Conservation (phyloP, 805 yeast species). For the Yueomyces sp. region DNA sequence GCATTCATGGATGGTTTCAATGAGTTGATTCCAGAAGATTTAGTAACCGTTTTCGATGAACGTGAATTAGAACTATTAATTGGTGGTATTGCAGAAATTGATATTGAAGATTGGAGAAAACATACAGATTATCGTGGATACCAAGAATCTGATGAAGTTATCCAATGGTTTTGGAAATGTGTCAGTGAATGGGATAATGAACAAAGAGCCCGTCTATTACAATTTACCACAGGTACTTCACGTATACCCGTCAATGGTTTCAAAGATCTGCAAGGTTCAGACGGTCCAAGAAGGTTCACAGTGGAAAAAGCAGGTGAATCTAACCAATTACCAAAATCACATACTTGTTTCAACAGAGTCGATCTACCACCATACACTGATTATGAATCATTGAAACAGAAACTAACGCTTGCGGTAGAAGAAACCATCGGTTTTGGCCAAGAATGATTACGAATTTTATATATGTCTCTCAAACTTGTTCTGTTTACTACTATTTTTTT, state of each 20-base stretch:
- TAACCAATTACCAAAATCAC: constrained; percentile 89
- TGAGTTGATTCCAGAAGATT: constrained; percentile 92
- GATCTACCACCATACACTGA: constrained; percentile 91
- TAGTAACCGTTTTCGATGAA: constrained; percentile 93
- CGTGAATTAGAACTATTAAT: constrained; percentile 91
- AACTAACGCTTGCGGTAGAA: constrained; percentile 90
- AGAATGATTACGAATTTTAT: constrained; percentile 35
- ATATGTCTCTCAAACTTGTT: not conserved
- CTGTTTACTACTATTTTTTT: not conserved
- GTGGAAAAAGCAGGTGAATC: constrained; percentile 93
- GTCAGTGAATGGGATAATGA: constrained; percentile 91
- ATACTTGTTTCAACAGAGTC: constrained; percentile 97
- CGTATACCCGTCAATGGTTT: constrained; percentile 98
- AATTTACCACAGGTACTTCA: constrained; percentile 97
- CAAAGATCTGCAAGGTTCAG: constrained; percentile 96
- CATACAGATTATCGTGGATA: constrained; percentile 98
- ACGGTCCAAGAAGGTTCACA: constrained; percentile 98
- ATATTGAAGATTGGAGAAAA: constrained; percentile 97
- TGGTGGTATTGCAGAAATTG: constrained; percentile 97
- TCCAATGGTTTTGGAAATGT: constrained; percentile 98
- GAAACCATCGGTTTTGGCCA: constrained; percentile 99
- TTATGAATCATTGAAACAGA: constrained; percentile 73
- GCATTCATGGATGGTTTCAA: constrained; percentile 96
- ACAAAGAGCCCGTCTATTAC: constrained; percentile 88
- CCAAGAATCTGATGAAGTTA: constrained; percentile 89